Evolutionary conservation across 2,329 filamentous ascomycete genomes (phyloP).

Genomic region (Colletotrichum viniferum): DNA sequence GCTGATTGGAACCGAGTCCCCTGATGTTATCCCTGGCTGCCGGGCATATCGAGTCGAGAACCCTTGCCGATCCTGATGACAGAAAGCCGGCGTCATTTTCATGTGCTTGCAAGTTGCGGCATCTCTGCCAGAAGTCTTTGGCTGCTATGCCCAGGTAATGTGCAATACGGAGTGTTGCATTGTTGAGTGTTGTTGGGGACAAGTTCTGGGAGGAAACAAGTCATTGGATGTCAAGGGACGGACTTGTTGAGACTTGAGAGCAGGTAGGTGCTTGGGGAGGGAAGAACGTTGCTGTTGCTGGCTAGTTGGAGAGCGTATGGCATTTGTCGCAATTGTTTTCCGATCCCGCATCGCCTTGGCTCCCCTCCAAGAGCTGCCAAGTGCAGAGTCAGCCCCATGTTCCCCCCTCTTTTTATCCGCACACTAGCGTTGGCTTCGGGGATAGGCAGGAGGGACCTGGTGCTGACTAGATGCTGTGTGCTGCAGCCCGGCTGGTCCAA

Average conservation of each 20-base stretch:
- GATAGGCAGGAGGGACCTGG: neutral
- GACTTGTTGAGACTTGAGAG: neutral
- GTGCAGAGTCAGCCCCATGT: neutral
- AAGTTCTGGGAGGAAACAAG: neutral
- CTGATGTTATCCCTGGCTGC: neutral
- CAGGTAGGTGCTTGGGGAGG: neutral
- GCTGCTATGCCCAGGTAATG: neutral
- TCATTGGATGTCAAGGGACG: neutral
- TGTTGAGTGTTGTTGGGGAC: neutral
- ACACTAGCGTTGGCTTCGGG: conserved; percentile 1
- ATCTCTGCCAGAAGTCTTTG: neutral
- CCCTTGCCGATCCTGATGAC: neutral
- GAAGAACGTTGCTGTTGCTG: neutral
- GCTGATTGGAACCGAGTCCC: neutral
- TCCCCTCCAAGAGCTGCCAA: neutral
- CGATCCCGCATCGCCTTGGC: conserved; percentile 12
- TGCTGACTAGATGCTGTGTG: neutral
- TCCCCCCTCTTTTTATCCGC: conserved; percentile 13
- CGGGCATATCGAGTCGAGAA: neutral
- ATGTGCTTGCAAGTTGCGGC: neutral
- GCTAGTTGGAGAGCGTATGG: neutral
- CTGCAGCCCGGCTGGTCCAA: neutral
- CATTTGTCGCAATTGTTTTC: neutral
- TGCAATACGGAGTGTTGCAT: neutral
- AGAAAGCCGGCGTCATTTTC: neutral